Evolutionary conservation across 78 protist species (phyloP), one percentile per base, ranked within the genome.

Genomic region (Protostelium mycophagum): DNA sequence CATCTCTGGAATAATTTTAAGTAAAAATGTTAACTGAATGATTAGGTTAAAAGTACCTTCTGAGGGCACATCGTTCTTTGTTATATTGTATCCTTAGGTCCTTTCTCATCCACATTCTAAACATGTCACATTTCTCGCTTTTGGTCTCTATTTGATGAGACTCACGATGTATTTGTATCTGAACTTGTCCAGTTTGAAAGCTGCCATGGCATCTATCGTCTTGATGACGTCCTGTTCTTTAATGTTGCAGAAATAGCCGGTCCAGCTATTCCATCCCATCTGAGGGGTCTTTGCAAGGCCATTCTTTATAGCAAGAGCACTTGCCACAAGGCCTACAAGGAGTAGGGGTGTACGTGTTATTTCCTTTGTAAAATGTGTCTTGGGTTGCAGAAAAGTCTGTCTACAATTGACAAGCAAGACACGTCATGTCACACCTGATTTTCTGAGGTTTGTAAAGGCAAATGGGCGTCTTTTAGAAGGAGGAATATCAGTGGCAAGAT

Each of bases 151-250:
- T 91, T n/a, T n/a, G n/a, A n/a, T n/a, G n/a, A 51, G 73, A 51
- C 73, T 51, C 73, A 51, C 95, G 83, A 96, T 83, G 35, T 95
- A 96, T 87, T 94, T 83, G 91, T 96, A 96, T 0, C 98, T 97
- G 35, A 88, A 96, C 0, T 28, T 96, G 34, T 73, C 35, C 92
- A 96, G 87, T 36, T 97, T 97, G 73, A 63, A 92, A 1, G 94
- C 31, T 0, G 92, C 92, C 94, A 96, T 93, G 35, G 94, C 93
- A 35, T 91, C 91, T 1, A 93, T 89, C 63, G 96, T 95, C 34
- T 63, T 83, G 51, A 35, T 37, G 10, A 93, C 63, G 88, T 96
- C 16, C 29, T 37, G 38, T n/a, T 94, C 97, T 38, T 96, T 94
- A 36, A 96, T 96, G 38, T 95, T 86, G 84, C 97, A 96, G 85